Percentiles rank a stretch among this genome's conserved stretches.
phyloP scores from a whole-genome alignment of 2,329 filamentous ascomycete species.

The Rhynchosporium secalis region DNA sequence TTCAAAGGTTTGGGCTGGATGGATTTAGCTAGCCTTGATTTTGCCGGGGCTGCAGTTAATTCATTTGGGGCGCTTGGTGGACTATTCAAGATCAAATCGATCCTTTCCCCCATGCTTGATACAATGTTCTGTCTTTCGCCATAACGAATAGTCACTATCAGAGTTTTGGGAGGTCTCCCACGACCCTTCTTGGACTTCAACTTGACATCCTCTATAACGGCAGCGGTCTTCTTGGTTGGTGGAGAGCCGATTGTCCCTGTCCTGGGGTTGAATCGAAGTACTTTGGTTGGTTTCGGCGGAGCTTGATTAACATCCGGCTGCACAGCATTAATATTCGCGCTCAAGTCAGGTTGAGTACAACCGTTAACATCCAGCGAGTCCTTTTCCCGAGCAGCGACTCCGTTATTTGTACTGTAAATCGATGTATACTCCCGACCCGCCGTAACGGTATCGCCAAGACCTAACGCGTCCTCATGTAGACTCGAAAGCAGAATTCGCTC shows the following conservation, averaged over 20 bases:
- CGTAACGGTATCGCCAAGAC: background rate
- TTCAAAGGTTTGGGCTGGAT: constrained; percentile 41
- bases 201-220: constrained; percentile 11
- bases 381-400: no score
- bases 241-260: constrained; percentile 65
- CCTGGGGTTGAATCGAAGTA: constrained; percentile 58
- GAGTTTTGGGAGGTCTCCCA: constrained; percentile 43
- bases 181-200: constrained; percentile 36
- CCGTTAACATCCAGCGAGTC: no score
- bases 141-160: constrained; percentile 61
- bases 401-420: background rate
- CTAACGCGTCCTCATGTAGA: background rate
- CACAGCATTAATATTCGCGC: background rate
- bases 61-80: background rate
- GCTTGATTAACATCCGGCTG: background rate
- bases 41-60: constrained; percentile 14
- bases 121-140: constrained; percentile 49
- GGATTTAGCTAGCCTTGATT: constrained; percentile 33
- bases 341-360: no score
- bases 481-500: background rate
- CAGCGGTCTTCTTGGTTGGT: constrained; percentile 52
- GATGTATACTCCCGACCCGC: background rate
- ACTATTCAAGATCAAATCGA: constrained; percentile 59
- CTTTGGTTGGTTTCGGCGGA: constrained; percentile 46
- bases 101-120: constrained; percentile 55